Percentiles rank a stretch among this genome's conserved stretches.
phyloP scores from a whole-genome alignment of 371 early-diverging fungal genomes.

The Rhizopus arrhizus region DNA sequence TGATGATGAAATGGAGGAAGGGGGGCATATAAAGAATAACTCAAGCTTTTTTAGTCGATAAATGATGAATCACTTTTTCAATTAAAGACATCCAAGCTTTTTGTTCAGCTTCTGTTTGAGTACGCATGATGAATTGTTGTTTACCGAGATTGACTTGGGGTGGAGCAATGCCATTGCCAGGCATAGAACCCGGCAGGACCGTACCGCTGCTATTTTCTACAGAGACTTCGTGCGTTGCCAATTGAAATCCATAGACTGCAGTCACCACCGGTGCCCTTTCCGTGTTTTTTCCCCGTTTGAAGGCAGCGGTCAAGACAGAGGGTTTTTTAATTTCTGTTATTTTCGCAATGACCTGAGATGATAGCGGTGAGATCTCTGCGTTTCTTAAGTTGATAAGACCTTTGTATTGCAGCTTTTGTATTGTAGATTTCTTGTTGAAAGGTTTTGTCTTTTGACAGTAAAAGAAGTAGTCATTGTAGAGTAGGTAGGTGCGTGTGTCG shows the following conservation, averaged over 20 bases:
- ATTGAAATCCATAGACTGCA: constrained; percentile 25
- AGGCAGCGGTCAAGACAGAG: constrained; percentile 5
- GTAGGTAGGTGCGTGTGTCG: constrained; percentile 22
- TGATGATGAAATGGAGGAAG: neutral
- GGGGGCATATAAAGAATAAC: neutral
- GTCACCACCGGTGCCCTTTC: neutral
- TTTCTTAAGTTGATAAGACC: constrained; percentile 19
- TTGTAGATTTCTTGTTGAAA: neutral
- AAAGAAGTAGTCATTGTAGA: constrained; percentile 26
- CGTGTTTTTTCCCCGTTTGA: constrained; percentile 16
- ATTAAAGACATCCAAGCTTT: constrained; percentile 25
- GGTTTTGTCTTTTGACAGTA: constrained; percentile 21
- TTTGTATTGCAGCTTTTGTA: constrained; percentile 19
- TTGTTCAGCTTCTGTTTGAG: constrained; percentile 26
- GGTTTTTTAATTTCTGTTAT: constrained; percentile 15
- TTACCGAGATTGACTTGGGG: constrained; percentile 3
- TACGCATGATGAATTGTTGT: constrained; percentile 16
- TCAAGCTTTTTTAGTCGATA: neutral
- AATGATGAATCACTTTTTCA: constrained; percentile 5
- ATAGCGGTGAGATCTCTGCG: constrained; percentile 18
- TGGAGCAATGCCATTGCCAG: neutral
- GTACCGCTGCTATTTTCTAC: neutral
- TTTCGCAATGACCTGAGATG: constrained; percentile 12
- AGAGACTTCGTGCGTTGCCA: constrained; percentile 1
- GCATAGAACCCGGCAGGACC: constrained; percentile 10